Conservation (phyloP, 2,329 filamentous ascomycete genomes). For the Coniochaeta ligniaria region DNA sequence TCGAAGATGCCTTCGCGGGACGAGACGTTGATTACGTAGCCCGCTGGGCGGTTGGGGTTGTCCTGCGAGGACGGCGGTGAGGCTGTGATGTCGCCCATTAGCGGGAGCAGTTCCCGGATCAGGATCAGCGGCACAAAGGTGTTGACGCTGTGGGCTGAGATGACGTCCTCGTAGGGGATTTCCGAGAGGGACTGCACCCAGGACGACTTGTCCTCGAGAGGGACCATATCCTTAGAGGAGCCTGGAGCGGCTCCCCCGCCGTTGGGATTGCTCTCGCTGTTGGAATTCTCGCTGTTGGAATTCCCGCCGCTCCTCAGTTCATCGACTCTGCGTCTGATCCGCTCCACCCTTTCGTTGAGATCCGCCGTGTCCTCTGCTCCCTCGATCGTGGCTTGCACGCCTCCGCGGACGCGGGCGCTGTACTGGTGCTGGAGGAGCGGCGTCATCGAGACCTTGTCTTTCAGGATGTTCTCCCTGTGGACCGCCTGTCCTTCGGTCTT, state of each 20-base stretch:
- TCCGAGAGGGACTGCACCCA: slow-evolving; percentile 25
- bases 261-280: neutral
- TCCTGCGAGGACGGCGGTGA: neutral
- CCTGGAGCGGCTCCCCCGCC: neutral
- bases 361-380: neutral
- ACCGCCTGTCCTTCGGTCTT: slow-evolving; percentile 20
- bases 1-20: slow-evolving; percentile 28
- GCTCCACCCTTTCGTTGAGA: neutral
- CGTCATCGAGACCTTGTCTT: neutral
- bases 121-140: slow-evolving; percentile 29
- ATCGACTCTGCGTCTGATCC: neutral
- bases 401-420: slow-evolving; percentile 8
- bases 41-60: neutral
- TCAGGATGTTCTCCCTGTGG: neutral
- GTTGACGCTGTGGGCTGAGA: slow-evolving; percentile 27
- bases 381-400: slow-evolving; percentile 7
- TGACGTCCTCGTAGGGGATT: slow-evolving; percentile 30
- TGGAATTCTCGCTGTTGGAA: neutral
- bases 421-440: neutral
- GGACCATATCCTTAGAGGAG: slow-evolving; percentile 3
- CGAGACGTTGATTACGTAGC: slow-evolving; percentile 25
- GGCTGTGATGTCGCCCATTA: slow-evolving; percentile 14
- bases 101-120: slow-evolving; percentile 24
- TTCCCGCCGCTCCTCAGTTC: neutral
- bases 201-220: slow-evolving; percentile 17